These are phyloP conservation scores for Naegleria gruberi DNA, from an alignment of 208 protist genomes.

Conservation along the genomic window DNA sequence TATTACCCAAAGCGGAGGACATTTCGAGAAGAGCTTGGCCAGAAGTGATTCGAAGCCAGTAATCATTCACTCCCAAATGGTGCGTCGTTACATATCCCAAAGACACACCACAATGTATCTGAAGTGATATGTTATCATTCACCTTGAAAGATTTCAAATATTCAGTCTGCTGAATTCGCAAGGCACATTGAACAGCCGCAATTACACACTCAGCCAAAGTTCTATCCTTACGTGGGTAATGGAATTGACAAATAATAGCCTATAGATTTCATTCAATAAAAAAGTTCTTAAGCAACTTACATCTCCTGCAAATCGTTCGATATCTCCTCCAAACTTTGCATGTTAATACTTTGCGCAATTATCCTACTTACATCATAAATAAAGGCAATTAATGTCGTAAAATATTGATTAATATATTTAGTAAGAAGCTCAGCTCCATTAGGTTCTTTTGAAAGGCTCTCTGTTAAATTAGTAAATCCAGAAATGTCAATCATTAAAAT, in stretches of 20 bases:
- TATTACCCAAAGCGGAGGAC: neutral
- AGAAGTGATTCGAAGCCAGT: neutral
- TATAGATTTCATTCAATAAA: neutral
- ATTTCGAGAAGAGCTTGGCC: neutral
- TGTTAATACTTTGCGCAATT: no score
- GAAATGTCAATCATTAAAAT: neutral
- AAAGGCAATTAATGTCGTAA: neutral
- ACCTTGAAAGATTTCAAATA: neutral
- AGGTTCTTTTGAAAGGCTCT: neutral
- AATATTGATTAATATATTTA: slow-evolving; percentile 5
- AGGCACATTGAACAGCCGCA: neutral
- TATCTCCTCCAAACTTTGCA: no score
- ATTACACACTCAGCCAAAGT: neutral
- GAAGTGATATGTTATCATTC: neutral
- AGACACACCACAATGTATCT: neutral
- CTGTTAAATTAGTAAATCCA: neutral
- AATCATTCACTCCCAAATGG: neutral
- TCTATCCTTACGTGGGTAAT: neutral
- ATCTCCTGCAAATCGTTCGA: neutral
- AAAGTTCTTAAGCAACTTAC: no score
- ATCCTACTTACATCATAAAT: neutral
- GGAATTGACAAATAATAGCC: slow-evolving; percentile 1
- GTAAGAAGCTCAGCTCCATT: neutral
- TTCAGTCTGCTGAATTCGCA: neutral
- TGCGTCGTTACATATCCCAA: neutral